Conservation (phyloP, 257 asterid genomes). For the Orobanche coerulescens region DNA sequence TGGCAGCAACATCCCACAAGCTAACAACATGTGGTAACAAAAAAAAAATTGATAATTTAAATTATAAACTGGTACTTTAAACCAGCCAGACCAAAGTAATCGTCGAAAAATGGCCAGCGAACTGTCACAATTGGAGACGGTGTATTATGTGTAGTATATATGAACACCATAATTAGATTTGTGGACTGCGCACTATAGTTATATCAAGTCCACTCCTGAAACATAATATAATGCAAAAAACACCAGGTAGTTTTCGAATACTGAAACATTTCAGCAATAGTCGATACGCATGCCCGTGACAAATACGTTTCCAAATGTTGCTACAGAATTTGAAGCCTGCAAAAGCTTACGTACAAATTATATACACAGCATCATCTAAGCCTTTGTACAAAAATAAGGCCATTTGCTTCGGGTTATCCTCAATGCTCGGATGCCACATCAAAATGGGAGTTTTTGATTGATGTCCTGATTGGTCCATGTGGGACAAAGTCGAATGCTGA, state of each 20-base stretch:
- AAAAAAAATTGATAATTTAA: no score
- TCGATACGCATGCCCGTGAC: no score
- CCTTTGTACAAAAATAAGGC: slow-evolving; percentile 18
- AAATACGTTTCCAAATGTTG: neutral
- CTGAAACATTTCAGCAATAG: neutral
- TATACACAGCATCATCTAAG: slow-evolving; percentile 26
- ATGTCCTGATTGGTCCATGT: neutral
- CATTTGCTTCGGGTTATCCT: slow-evolving; percentile 13
- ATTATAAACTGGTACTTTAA: no score
- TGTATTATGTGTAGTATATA: no score
- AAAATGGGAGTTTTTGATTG: neutral
- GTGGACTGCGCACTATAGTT: no score
- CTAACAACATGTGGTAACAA: no score
- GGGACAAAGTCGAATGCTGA: neutral
- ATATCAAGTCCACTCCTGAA: no score
- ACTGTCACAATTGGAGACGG: no score
- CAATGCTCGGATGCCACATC: slow-evolving; percentile 1
- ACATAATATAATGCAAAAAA: slow-evolving; percentile 8
- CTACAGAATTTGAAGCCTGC: slow-evolving; percentile 12
- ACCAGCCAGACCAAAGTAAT: no score
- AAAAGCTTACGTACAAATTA: slow-evolving; percentile 15
- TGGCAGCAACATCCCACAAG: no score
- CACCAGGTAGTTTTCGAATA: neutral
- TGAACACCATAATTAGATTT: no score
- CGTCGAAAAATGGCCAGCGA: no score